These are phyloP conservation scores for Kodamaea jinghongensis DNA, from an alignment of 805 yeast species.

Conservation along the genomic window DNA sequence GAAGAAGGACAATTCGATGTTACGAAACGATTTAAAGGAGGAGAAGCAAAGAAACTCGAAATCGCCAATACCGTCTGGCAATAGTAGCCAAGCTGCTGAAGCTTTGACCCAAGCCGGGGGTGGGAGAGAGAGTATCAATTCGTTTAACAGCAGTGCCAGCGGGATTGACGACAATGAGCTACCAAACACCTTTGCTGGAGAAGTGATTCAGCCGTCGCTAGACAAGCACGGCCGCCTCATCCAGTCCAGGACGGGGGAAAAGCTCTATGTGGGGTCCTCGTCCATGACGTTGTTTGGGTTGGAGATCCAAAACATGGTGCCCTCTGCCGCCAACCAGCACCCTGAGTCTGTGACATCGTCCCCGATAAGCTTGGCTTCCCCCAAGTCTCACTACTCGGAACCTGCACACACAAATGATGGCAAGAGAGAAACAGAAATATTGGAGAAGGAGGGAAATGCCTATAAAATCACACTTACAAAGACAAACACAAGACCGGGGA, in stretches of 20 bases:
- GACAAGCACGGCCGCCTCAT: constrained; percentile 70
- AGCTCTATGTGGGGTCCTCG: constrained; percentile 74
- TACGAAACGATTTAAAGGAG: constrained; percentile 45
- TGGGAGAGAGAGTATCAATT: no score
- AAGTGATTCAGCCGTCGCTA: constrained; percentile 67
- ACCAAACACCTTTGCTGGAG: constrained; percentile 20
- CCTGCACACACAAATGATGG: neutral
- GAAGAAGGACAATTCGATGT: constrained; percentile 61
- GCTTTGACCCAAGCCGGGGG: no score
- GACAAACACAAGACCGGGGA: constrained; percentile 64
- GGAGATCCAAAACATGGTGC: constrained; percentile 67
- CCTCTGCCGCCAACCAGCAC: constrained; percentile 20
- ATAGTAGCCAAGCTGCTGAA: neutral
- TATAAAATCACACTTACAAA: constrained; percentile 67
- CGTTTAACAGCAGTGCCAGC: constrained; percentile 8
- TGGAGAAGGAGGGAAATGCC: constrained; percentile 76
- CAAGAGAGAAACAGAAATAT: constrained; percentile 51
- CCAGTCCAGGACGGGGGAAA: constrained; percentile 72
- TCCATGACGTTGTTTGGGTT: constrained; percentile 80
- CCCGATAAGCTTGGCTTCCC: constrained; percentile 9
- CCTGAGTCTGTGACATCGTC: constrained; percentile 17
- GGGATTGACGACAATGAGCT: neutral
- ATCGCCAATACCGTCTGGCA: neutral
- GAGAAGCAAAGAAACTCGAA: constrained; percentile 12
- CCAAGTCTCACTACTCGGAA: constrained; percentile 7